Evolutionary conservation across 2,329 filamentous ascomycete species (phyloP), one percentile per base, ranked within the genome.

Genomic region (Alternaria ethzedia): DNA sequence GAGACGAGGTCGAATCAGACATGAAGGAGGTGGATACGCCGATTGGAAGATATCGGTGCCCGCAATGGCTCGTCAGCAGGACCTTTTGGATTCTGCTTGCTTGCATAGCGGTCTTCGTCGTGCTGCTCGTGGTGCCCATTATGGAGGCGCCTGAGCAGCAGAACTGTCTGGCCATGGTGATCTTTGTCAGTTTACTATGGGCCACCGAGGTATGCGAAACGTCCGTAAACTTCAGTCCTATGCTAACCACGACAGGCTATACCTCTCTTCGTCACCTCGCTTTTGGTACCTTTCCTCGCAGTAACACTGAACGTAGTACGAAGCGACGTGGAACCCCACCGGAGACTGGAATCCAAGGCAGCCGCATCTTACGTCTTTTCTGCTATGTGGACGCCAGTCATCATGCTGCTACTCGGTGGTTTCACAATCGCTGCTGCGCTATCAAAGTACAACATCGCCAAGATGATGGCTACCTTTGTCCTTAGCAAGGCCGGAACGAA

Each of bases 321-420:
- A 30, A 88, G 90, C 30, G 92, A 96, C 57, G 87, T 89, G 6
- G 86, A 87, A 70, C 90, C 90, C 1, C 85, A 93, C 64, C 82
- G 83, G 47, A 88, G 95, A 21, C 85, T 99, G 7, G 86, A 87
- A n/a, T 88, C 94, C 4, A 94, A 94, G 78, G 86, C 89, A 46
- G 94, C 96, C 0, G 93, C 95, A 0, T 85, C 87, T 26, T 95
- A 91, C 74, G 91, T 97, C 61, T 98, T 99, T 74, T 86, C 93
- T 5, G 91, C 96, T 25, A 99, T 99, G 96, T 99, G 96, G 96
- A 97, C 95, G 4, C 95, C 96, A 0, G 96, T 99, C 59, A 99
- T 99, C 71, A 98, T 99, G 96, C 88, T 99, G 15, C 85, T 99
- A 21, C 89, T 99, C 0, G 96, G 96, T 70, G 96, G 96, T 30